A percentile compares a stretch with the other conserved stretches of the same genome.
phyloP scores from a whole-genome alignment of 805 yeast genomes.

The Metschnikowia noctiluminum region DNA sequence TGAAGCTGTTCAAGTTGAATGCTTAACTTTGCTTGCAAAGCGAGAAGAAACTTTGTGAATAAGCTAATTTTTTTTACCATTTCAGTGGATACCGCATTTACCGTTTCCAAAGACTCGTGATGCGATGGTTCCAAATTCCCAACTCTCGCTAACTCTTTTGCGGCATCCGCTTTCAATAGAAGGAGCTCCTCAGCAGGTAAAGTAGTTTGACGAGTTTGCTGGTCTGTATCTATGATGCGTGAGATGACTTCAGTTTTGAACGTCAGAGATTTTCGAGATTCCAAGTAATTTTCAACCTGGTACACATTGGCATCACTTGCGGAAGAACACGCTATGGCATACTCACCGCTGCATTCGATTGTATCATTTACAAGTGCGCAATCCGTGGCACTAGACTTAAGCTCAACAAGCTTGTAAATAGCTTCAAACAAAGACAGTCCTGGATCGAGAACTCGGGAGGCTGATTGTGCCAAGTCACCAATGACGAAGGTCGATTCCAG shows the following conservation, averaged over 20 bases:
- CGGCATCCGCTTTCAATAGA: constrained; percentile 2
- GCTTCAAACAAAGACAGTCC: constrained; percentile 2
- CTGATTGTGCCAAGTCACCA: constrained; percentile 5
- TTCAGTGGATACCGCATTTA: constrained; percentile 5
- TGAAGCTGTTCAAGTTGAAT: constrained; percentile 25
- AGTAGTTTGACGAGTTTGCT: background rate
- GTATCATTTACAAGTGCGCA: constrained; percentile 23
- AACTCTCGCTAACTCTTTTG: background rate
- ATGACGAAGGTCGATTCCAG: constrained; percentile 3
- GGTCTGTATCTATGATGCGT: background rate
- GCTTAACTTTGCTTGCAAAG: constrained; percentile 11
- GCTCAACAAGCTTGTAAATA: constrained; percentile 4
- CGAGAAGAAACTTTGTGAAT: constrained; percentile 14
- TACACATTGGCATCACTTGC: constrained; percentile 15
- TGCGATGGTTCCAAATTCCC: constrained; percentile 5
- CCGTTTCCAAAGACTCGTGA: constrained; percentile 6
- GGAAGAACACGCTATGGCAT: constrained; percentile 19
- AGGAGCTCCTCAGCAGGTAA: constrained; percentile 21
- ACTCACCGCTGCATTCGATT: constrained; percentile 28
- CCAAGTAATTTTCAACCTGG: constrained; percentile 7
- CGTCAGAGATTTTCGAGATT: background rate
- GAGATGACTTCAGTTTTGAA: background rate
- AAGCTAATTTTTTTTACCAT: constrained; percentile 6
- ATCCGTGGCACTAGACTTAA: constrained; percentile 4
- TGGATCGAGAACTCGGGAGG: background rate